A percentile compares a stretch with the other conserved stretches of the same genome.
These are phyloP conservation scores for Trametes punicea DNA, from an alignment of 768 basidiomycete genomes.

Conservation along the genomic window DNA sequence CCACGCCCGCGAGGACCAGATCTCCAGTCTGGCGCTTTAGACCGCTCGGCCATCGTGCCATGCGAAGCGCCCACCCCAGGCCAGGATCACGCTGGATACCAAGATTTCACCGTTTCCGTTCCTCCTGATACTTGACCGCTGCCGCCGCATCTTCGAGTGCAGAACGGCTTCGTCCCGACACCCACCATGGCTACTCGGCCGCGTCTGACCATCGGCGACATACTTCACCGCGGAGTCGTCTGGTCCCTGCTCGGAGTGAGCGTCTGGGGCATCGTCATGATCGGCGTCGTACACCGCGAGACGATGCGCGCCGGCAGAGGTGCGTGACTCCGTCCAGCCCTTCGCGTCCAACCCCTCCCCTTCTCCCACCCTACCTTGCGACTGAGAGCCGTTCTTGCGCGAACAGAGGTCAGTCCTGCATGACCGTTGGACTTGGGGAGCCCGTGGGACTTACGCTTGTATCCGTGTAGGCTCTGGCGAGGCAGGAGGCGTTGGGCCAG, in stretches of 20 bases:
- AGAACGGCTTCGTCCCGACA: too few species aligned
- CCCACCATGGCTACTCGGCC: slow-evolving; percentile 14
- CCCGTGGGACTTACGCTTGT: neutral
- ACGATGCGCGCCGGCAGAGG: slow-evolving; percentile 55
- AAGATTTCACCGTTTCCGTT: too few species aligned
- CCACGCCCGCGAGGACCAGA: slow-evolving; percentile 51
- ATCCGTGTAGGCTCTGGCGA: slow-evolving; percentile 8
- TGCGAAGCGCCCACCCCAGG: neutral
- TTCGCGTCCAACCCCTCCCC: neutral
- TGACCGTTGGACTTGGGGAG: too few species aligned
- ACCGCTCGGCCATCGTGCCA: too few species aligned
- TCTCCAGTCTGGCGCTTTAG: too few species aligned
- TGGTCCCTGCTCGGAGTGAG: slow-evolving; percentile 50
- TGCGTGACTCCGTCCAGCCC: too few species aligned
- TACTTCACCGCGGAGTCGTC: slow-evolving; percentile 53
- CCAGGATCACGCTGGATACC: neutral
- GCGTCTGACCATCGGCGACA: slow-evolving; percentile 39
- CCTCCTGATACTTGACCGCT: neutral
- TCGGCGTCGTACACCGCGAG: slow-evolving; percentile 50
- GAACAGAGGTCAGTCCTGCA: slow-evolving; percentile 11
- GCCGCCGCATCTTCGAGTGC: neutral
- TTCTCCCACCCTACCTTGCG: too few species aligned
- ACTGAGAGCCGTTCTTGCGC: neutral
- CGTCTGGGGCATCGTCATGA: slow-evolving; percentile 51
- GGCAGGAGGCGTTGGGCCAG: slow-evolving; percentile 8